phyloP scores from a whole-genome alignment of 805 yeast species.

The Starmerella davenportii region DNA sequence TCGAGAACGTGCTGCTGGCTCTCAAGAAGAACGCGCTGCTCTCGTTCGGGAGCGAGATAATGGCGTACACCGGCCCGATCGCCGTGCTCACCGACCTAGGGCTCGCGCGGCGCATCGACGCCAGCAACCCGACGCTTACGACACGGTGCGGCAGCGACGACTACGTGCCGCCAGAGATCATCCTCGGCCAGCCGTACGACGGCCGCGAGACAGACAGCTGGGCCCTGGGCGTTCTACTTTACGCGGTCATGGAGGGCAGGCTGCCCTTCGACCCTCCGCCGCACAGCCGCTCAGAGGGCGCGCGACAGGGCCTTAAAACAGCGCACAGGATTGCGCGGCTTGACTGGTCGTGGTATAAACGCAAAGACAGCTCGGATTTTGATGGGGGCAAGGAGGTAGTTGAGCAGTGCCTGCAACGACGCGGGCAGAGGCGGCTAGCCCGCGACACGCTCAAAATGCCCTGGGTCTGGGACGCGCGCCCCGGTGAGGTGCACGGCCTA shows the following conservation, averaged over 20 bases:
- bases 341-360: constrained; percentile 70
- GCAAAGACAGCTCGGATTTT: constrained; percentile 31
- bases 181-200: constrained; percentile 79
- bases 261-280: constrained; percentile 82
- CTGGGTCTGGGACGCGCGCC: constrained; percentile 23
- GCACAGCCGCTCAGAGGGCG: constrained; percentile 18
- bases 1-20: constrained; percentile 55
- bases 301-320: constrained; percentile 33
- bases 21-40: constrained; percentile 24
- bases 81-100: constrained; percentile 78
- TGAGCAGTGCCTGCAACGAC: constrained; percentile 31
- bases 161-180: constrained; percentile 83
- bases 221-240: constrained; percentile 87
- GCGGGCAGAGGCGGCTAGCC: constrained; percentile 29
- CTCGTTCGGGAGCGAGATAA: constrained; percentile 5
- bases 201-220: constrained; percentile 85
- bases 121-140: constrained; percentile 43
- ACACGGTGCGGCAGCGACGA: constrained; percentile 95
- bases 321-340: constrained; percentile 84
- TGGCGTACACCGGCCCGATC: constrained; percentile 20
- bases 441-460: constrained; percentile 21
- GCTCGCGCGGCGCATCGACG: constrained; percentile 50
- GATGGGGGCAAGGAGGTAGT: constrained; percentile 33
- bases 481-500: constrained; percentile 3
- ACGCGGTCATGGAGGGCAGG: constrained; percentile 65